Base-by-base conservation (phyloP, 768 basidiomycete species). In the Amanita rimosa region DNA sequence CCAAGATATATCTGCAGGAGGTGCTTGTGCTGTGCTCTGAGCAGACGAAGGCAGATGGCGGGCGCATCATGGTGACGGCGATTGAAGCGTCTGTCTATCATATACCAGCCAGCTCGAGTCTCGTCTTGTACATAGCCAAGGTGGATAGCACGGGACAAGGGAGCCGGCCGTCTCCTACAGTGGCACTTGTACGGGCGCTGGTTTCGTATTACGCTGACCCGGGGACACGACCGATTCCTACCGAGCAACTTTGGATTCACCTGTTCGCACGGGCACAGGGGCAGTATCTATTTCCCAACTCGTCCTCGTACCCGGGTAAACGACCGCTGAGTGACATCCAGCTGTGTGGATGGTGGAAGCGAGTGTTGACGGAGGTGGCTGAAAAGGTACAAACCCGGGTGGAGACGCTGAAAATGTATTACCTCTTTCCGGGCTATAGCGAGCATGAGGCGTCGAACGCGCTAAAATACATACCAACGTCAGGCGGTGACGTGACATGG, bases 201-300 rank as follows among this genome's bases (percentile, higher is more conserved):
- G 54, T 97, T 11, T 49, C 55, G 16, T 88, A 65, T 64, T 86
- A 85, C 57, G 70, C 74, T 29, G 72, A 81, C 49, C 79, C 79
- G 0, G 50, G 54, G n/a, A 83, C 81, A 44, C 68, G 85, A 22
- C 84, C 85, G 11, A 56, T 81, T 36, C 55, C 68, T 1, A 75
- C 73, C 3, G 66, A 67, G 8, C 69, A 81, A 48, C 57, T 93
- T 9, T 85, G 86, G 76, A 71, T 96, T 19, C 90, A 95, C 55
- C 68, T 97, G 14, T 97, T 95, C 60, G 95, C 95, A 6, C 74
- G 92, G 14, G 81, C 89, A 2, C 94, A 97, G 64, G 70, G 65
- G 31, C 94, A 97, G 63, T 99, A 98, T 61, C 72, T 99, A 44
- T 99, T 98, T 64, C 86, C 94, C 0, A 92, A 92, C 61, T 91